Evolutionary conservation across 139 green algal species (phyloP), one percentile per base, ranked within the genome.

Genomic region (Haematococcus sp.): DNA sequence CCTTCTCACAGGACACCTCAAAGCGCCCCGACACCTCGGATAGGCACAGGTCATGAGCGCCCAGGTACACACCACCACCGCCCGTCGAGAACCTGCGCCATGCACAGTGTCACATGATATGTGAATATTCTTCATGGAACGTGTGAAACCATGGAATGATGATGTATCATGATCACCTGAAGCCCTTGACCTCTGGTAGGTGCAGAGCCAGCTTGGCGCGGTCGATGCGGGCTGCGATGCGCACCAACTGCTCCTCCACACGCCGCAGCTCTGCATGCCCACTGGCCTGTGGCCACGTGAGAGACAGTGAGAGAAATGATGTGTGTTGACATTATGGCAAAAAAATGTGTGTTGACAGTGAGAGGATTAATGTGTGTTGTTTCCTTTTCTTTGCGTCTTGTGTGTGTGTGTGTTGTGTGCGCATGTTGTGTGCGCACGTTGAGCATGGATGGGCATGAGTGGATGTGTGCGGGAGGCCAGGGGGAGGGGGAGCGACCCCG

Each of bases 181-280:
- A 94, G 27, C 90, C 90, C 65, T 90, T 87, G 43, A 75, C 58
- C 2, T 63, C 63, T 17, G 90, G 90, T 58, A 93, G 92, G 71
- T 93, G 91, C 7, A 88, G 77, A 30, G 80, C 77, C 69, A 85
- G 70, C 64, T 94, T 94, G 23, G 83, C 77, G 0, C 77, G 67
- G 70, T 93, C 88, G n/a, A 88, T 73, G 11, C 81, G 76, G 2
- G 76, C 56, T 27, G 86, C 70, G 32, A 72, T 82, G 17, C 70
- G 70, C 15, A 81, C 58, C 46, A 90, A 46, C 69, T 86, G 68
- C 32, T 92, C 85, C 72, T 83, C 74, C 55, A 92, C 73, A 16
- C 63, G 68, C 11, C 58, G 61, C 63, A 87, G 60, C 49, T 81
- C 77, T 0, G 54, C 66, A 58, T 68, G 72, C 20, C 77, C 77